A percentile compares a stretch with the other conserved stretches of the same genome.
These are phyloP conservation scores for Ammopiptanthus mongolicus DNA, from an alignment of 306 rosid genomes.

Conservation along the genomic window DNA sequence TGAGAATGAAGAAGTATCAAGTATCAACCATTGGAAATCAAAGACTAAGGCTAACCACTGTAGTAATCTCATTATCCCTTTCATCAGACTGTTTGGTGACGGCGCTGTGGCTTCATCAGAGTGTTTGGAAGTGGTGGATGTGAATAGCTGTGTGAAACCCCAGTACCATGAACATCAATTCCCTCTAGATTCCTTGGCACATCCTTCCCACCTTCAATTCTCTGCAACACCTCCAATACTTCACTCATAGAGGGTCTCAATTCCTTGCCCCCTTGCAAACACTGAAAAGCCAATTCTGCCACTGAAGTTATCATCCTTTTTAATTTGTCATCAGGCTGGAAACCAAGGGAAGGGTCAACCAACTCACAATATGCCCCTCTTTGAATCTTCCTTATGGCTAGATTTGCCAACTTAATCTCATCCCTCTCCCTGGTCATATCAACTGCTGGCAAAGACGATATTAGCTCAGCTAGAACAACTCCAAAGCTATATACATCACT, in stretches of 20 bases:
- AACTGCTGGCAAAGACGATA: conserved; percentile 61
- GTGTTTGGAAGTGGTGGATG: conserved; percentile 20
- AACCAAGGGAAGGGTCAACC: conserved; percentile 30
- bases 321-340: conserved; percentile 1
- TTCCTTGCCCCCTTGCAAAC: conserved; percentile 27
- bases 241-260: conserved; percentile 33
- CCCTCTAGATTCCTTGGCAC: conserved; percentile 6
- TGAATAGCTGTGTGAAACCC: not conserved
- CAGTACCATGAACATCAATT: not conserved
- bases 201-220: conserved; percentile 1
- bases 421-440: conserved; percentile 37
- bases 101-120: conserved; percentile 22
- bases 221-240: conserved; percentile 21
- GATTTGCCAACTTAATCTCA: conserved; percentile 25
- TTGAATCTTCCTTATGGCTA: conserved; percentile 26
- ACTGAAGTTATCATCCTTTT: conserved; percentile 7
- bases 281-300: conserved; percentile 28
- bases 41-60: conserved; percentile 20
- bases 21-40: not conserved
- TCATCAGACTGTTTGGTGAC: conserved; percentile 25
- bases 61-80: conserved; percentile 27
- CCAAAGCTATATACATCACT: conserved; percentile 70
- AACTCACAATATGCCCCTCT: not conserved
- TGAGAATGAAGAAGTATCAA: not conserved
- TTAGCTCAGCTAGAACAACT: conserved; percentile 54